Evolutionary conservation across 2,329 filamentous ascomycete species (phyloP).

Genomic region (Penicillium freii): DNA sequence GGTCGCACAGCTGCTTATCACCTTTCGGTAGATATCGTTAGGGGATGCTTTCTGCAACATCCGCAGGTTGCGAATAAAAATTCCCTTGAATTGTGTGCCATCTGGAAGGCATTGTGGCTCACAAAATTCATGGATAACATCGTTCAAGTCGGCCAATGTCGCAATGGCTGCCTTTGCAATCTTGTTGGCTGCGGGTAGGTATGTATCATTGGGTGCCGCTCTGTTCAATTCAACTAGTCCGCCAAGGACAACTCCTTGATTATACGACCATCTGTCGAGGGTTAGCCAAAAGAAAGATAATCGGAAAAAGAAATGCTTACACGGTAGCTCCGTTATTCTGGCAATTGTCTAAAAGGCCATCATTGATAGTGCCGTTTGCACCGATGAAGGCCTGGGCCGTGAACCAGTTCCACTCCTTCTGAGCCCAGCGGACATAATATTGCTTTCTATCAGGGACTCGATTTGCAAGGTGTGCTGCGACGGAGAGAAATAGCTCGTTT

Average conservation of each 20-base stretch:
- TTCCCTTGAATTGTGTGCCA: constrained; percentile 68
- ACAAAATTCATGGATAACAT: constrained; percentile 55
- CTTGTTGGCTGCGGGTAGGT: constrained; percentile 44
- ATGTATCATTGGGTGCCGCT: constrained; percentile 43
- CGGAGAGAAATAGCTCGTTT: constrained; percentile 57
- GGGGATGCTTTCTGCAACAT: constrained; percentile 56
- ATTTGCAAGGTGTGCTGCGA: constrained; percentile 56
- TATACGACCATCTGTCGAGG: constrained; percentile 51
- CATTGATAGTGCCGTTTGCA: constrained; percentile 51
- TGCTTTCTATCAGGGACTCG: constrained; percentile 39
- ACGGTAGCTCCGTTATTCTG: constrained; percentile 46
- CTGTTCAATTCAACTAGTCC: constrained; percentile 55
- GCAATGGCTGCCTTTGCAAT: constrained; percentile 57
- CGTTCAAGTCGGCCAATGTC: constrained; percentile 45
- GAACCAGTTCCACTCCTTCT: constrained; percentile 54
- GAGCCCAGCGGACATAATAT: constrained; percentile 48
- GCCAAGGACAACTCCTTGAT: constrained; percentile 61
- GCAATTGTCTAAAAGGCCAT: constrained; percentile 53
- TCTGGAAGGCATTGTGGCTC: constrained; percentile 52
- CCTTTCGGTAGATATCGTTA: constrained; percentile 50
- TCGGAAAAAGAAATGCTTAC: constrained; percentile 10
- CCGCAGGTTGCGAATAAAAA: constrained; percentile 65
- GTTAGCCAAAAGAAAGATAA: not conserved
- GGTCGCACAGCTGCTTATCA: constrained; percentile 62
- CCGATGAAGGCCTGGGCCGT: constrained; percentile 49